Evolutionary conservation across 148 eudicot genomes (phyloP).

Genomic region (Beta vulgaris): DNA sequence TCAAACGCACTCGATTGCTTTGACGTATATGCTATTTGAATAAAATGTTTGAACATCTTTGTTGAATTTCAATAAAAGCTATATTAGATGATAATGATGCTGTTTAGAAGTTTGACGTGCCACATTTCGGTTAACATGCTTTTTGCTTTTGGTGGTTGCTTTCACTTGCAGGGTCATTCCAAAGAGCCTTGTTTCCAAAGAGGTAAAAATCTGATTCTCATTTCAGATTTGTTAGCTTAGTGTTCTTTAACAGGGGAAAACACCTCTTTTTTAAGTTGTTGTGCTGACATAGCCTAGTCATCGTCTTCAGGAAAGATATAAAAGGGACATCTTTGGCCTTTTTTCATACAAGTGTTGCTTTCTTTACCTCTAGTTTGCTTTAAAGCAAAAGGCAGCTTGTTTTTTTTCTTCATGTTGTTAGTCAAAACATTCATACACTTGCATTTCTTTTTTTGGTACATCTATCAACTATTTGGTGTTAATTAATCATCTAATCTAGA

Average conservation of each 20-base stretch:
- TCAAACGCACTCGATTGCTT: conserved; percentile 8
- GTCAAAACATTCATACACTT: conserved; percentile 29
- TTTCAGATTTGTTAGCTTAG: background rate
- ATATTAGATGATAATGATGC: conserved; percentile 18
- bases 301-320: conserved; percentile 5
- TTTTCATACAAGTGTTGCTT: conserved; percentile 19
- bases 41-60: conserved; percentile 20
- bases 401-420: conserved; percentile 17
- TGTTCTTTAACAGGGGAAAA: background rate
- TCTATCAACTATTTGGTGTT: conserved; percentile 10
- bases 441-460: conserved; percentile 11
- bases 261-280: background rate
- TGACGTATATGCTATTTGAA: conserved; percentile 20
- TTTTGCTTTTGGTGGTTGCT: conserved; percentile 23
- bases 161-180: conserved; percentile 73
- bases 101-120: conserved; percentile 17
- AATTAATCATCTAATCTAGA: background rate
- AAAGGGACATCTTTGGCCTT: conserved; percentile 16
- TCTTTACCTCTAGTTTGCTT: conserved; percentile 25
- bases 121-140: conserved; percentile 20
- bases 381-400: conserved; percentile 22
- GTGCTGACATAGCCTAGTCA: conserved; percentile 28
- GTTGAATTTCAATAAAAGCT: conserved; percentile 20
- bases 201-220: conserved; percentile 54
- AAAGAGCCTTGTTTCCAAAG: conserved; percentile 79